Evolutionary conservation across 2,329 filamentous ascomycete genomes (phyloP).

Genomic region (Penicillium sp.): DNA sequence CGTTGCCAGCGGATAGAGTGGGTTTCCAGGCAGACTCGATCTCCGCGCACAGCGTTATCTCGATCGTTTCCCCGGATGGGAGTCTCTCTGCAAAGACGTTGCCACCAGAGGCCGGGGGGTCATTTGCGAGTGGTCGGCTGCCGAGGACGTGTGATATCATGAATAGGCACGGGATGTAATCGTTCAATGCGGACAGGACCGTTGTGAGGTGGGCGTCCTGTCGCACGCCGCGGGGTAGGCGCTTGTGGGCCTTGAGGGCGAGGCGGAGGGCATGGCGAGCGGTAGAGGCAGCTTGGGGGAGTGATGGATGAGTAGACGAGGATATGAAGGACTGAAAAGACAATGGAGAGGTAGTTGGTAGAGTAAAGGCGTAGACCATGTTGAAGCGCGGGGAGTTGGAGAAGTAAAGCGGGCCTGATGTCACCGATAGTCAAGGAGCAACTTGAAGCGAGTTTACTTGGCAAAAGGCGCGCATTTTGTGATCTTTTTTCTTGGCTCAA

Average conservation of each 20-base stretch:
- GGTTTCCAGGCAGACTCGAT: constrained; percentile 77
- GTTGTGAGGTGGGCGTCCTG: constrained; percentile 66
- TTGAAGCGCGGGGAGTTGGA: constrained; percentile 17
- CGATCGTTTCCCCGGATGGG: constrained; percentile 56
- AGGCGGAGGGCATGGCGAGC: constrained; percentile 78
- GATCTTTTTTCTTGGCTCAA: background rate
- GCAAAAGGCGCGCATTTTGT: background rate
- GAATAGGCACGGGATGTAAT: constrained; percentile 79
- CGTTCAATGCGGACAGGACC: constrained; percentile 64
- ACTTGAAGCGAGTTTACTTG: background rate
- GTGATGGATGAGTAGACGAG: constrained; percentile 80
- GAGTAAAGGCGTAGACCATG: constrained; percentile 86
- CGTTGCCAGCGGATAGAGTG: constrained; percentile 60
- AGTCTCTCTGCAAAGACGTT: constrained; percentile 1
- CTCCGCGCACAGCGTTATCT: constrained; percentile 61
- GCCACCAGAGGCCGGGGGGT: background rate
- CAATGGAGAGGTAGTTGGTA: constrained; percentile 86
- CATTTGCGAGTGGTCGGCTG: constrained; percentile 43
- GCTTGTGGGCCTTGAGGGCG: constrained; percentile 82
- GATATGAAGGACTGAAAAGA: constrained; percentile 72
- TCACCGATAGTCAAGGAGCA: constrained; percentile 6
- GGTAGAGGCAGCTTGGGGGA: constrained; percentile 76
- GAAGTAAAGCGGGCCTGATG: constrained; percentile 13
- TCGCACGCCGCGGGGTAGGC: constrained; percentile 63
- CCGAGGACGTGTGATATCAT: constrained; percentile 62